Conservation (phyloP, 73 alveolate species). For the Paramecium sonneborni region DNA sequence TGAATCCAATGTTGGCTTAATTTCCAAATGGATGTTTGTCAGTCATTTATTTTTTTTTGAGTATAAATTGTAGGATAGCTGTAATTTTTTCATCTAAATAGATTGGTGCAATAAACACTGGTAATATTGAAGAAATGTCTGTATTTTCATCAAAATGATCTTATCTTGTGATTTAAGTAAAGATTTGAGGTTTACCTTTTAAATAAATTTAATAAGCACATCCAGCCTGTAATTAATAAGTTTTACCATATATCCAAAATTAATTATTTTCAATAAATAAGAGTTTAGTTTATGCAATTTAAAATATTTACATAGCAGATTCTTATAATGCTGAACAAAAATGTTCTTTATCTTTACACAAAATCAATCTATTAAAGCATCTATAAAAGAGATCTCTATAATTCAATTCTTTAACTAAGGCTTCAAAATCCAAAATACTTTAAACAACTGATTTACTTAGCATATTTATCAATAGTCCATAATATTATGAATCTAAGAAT, state of each 20-base stretch:
- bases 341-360: neutral
- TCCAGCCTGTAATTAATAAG: conserved; percentile 11
- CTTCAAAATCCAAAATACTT: conserved; percentile 45
- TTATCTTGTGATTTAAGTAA: neutral
- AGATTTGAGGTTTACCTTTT: conserved; percentile 17
- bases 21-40: conserved; percentile 53
- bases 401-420: neutral
- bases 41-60: neutral
- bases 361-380: neutral
- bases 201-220: conserved; percentile 18
- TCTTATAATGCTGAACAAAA: neutral
- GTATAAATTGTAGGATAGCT: conserved; percentile 23
- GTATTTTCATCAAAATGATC: conserved; percentile 38
- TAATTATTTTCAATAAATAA: conserved; percentile 8
- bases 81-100: neutral
- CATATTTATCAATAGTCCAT: conserved; percentile 38
- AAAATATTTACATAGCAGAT: conserved; percentile 6
- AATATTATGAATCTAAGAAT: conserved; percentile 25
- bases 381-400: conserved; percentile 35
- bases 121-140: conserved; percentile 30
- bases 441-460: conserved; percentile 28
- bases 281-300: neutral
- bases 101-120: conserved; percentile 37
- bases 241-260: neutral
- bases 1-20: conserved; percentile 37